Evolutionary conservation across 371 early-diverging fungal genomes (phyloP), one percentile per base, ranked within the genome.

Genomic region (Rhizopus arrhizus): DNA sequence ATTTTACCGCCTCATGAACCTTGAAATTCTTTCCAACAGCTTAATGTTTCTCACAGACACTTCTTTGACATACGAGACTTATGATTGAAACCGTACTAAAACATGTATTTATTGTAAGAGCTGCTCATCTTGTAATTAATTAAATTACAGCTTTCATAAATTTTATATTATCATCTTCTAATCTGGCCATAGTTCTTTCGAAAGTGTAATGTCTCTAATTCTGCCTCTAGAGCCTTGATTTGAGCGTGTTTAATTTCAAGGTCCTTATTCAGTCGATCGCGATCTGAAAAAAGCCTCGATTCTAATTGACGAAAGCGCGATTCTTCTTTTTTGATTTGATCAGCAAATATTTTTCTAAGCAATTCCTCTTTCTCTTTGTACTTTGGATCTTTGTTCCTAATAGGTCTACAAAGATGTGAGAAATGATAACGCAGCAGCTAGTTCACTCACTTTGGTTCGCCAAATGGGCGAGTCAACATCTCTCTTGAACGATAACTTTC

Each of bases 251-350:
- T 92, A 51, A 86, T 77, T 78, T 98, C 99, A 59, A 98, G 80
- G 66, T 98, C 97, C 74, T 95, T 91, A 84, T 97, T 97, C 61
- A 98, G 81, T 59, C 95, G 89, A 76, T 96, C 97, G 52, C 99
- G 88, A 77, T 98, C 98, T 55, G 91, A 86, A 73, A 97, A 93
- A 16, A 98, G 84, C 61, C 85, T 89, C 70, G 94, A 91, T 73
- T 95, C 97, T 96, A 96, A 96, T 65, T 91, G 86, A 60, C 95
- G 84, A 85, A 96, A 96, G 45, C 95, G 74, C 72, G 85, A 87
- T 80, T 96, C 97, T 75, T 96, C 95, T 62, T 86, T 64, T 53
- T 92, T 85, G 52, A 95, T 95, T 72, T 95, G 94, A 73, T 96
- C 95, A 48, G 96, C 92, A 68, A 96, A 95, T 42, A 91, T 85